phyloP scores from a whole-genome alignment of 2,329 filamentous ascomycete species.

The Aspergillus neotritici region DNA sequence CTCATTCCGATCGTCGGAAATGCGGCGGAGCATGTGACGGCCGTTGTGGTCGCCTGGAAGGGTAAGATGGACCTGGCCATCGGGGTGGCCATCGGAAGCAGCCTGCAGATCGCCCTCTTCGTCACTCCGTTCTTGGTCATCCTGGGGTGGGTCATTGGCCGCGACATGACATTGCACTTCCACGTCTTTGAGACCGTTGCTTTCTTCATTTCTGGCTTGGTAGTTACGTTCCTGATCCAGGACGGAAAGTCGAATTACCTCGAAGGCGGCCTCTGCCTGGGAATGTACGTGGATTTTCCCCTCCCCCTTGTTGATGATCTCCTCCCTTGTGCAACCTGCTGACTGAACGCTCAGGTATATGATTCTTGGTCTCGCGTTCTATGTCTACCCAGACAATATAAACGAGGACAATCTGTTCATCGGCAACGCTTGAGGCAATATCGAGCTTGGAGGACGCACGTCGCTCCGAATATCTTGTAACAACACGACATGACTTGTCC shows the following conservation, averaged over 20 bases:
- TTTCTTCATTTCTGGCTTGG: constrained; percentile 68
- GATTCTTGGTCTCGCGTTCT: constrained; percentile 46
- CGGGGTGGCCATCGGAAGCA: constrained; percentile 74
- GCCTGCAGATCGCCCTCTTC: constrained; percentile 75
- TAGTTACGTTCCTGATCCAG: constrained; percentile 68
- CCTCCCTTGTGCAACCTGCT: constrained; percentile 3
- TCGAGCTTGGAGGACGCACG: too few relatives aligned
- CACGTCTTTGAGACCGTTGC: constrained; percentile 74
- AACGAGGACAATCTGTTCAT: constrained; percentile 12
- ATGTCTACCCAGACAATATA: constrained; percentile 43
- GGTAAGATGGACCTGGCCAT: constrained; percentile 65
- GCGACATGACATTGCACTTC: constrained; percentile 73
- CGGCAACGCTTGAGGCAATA: constrained; percentile 1
- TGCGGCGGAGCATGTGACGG: constrained; percentile 74
- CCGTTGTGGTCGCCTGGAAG: constrained; percentile 70
- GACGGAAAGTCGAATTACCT: constrained; percentile 82
- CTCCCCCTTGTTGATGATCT: not conserved
- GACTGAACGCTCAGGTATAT: constrained; percentile 28
- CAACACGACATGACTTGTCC: not conserved
- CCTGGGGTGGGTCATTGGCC: constrained; percentile 68
- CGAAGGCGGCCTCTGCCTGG: constrained; percentile 67
- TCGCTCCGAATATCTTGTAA: too few relatives aligned
- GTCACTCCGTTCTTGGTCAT: constrained; percentile 77
- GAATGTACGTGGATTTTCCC: constrained; percentile 40
- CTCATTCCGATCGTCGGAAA: constrained; percentile 76